These are phyloP conservation scores for Cerioporus squamosus DNA, from an alignment of 1,284 basidiomycete genomes.

Conservation along the genomic window DNA sequence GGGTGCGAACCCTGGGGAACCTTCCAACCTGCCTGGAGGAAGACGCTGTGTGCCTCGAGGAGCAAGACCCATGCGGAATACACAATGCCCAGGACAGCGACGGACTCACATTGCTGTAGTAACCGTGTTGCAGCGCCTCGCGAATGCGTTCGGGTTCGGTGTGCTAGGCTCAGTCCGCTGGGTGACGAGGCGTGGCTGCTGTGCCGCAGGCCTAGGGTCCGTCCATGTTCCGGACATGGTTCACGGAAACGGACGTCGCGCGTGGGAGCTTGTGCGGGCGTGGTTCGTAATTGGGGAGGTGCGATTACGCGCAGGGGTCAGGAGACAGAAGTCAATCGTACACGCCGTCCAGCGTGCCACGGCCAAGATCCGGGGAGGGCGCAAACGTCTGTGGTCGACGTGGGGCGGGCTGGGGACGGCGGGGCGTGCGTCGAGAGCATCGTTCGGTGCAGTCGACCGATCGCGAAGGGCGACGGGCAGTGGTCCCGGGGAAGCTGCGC, in stretches of 20 bases:
- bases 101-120: slow-evolving; percentile 9
- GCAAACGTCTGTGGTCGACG: neutral
- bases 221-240: neutral
- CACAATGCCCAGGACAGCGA: slow-evolving; percentile 7
- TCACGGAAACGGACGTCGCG: slow-evolving; percentile 1
- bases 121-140: neutral
- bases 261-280: slow-evolving; percentile 9
- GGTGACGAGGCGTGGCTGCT: neutral
- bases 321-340: slow-evolving; percentile 12
- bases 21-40: neutral
- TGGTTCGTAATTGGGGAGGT: neutral
- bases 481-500: slow-evolving; percentile 3
- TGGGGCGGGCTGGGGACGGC: neutral
- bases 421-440: neutral
- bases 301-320: slow-evolving; percentile 13
- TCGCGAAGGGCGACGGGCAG: slow-evolving; percentile 16
- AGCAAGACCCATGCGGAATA: slow-evolving; percentile 3
- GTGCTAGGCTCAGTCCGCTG: neutral
- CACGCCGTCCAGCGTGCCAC: slow-evolving; percentile 4
- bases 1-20: neutral
- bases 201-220: neutral
- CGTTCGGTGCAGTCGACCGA: neutral
- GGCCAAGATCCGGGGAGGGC: slow-evolving; percentile 19
- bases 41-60: slow-evolving; percentile 5
- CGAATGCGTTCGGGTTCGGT: too few species aligned